These are phyloP conservation scores for Colletotrichum paranaense DNA, from an alignment of 2,329 filamentous ascomycete species.

Conservation along the genomic window DNA sequence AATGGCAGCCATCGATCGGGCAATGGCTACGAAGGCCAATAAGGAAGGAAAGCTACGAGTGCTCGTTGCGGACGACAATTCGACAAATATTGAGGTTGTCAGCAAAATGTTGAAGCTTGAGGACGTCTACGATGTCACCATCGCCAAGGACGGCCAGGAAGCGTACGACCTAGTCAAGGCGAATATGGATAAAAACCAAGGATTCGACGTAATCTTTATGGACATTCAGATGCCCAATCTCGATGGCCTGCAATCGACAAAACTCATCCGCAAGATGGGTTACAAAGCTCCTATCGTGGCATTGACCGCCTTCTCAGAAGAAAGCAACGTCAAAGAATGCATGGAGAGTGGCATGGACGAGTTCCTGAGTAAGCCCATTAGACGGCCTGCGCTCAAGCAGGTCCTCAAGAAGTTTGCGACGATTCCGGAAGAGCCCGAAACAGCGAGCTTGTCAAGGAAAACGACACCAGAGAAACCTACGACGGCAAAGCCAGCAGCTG, in stretches of 20 bases:
- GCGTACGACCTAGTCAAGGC: constrained; percentile 88
- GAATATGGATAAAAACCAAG: constrained; percentile 77
- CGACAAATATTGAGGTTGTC: constrained; percentile 68
- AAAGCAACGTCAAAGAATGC: constrained; percentile 87
- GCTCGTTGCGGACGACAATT: constrained; percentile 81
- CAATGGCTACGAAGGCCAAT: constrained; percentile 69
- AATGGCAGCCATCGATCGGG: constrained; percentile 72
- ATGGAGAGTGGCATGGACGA: constrained; percentile 94
- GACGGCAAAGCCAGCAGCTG: constrained; percentile 38
- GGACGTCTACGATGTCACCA: constrained; percentile 86
- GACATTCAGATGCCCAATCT: constrained; percentile 96
- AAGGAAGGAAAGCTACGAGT: constrained; percentile 76
- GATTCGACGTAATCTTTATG: constrained; percentile 94
- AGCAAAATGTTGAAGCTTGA: constrained; percentile 78
- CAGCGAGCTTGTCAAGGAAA: constrained; percentile 46
- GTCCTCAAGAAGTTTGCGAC: constrained; percentile 87
- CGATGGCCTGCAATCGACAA: constrained; percentile 87
- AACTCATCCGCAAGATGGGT: constrained; percentile 85
- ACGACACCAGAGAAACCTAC: constrained; percentile 41
- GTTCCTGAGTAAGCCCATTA: constrained; percentile 82
- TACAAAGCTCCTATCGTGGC: constrained; percentile 92
- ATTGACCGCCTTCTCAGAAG: constrained; percentile 89
- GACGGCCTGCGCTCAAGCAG: constrained; percentile 85
- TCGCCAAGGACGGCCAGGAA: constrained; percentile 88
- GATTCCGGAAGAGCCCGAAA: constrained; percentile 77